Evolutionary conservation across 2,329 filamentous ascomycete genomes (phyloP).

Genomic region (Rhynchosporium graminicola): DNA sequence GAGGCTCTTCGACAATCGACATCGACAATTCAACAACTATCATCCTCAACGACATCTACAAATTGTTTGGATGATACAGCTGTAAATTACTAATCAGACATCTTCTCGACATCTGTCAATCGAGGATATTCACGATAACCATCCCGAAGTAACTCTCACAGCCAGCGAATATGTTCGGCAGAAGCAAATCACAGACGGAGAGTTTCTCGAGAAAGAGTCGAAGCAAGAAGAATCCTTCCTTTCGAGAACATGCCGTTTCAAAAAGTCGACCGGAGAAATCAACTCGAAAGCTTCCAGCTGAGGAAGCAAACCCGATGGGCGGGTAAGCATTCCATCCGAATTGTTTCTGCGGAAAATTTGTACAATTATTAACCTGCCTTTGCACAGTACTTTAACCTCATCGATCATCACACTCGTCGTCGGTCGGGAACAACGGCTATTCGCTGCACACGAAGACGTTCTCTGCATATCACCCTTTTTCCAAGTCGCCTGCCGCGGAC

Average conservation of each 20-base stretch:
- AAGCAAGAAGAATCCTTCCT: slow-evolving; percentile 37
- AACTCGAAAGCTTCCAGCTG: slow-evolving; percentile 34
- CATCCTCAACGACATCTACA: slow-evolving; percentile 18
- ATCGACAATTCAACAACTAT: slow-evolving; percentile 19
- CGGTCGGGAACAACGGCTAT: slow-evolving; percentile 80
- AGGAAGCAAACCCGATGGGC: slow-evolving; percentile 30
- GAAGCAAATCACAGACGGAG: slow-evolving; percentile 38
- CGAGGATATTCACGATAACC: slow-evolving; percentile 3
- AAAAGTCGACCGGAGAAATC: slow-evolving; percentile 39
- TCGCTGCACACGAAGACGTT: slow-evolving; percentile 88
- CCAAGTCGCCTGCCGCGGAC: slow-evolving; percentile 59
- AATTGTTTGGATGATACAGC: slow-evolving; percentile 6
- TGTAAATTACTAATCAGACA: not conserved
- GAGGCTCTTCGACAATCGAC: slow-evolving; percentile 14
- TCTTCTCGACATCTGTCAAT: slow-evolving; percentile 11
- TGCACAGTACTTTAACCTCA: slow-evolving; percentile 56
- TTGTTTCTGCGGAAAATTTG: slow-evolving; percentile 4
- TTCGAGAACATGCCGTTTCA: slow-evolving; percentile 42
- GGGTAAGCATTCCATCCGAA: slow-evolving; percentile 30
- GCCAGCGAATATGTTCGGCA: slow-evolving; percentile 35
- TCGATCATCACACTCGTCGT: slow-evolving; percentile 79
- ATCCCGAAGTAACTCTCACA: slow-evolving; percentile 12
- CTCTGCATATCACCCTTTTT: slow-evolving; percentile 81
- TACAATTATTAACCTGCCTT: slow-evolving; percentile 24
- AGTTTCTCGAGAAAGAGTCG: slow-evolving; percentile 39